Evolutionary conservation across 768 basidiomycete species (phyloP).

Genomic region (Termitomyces sp.): DNA sequence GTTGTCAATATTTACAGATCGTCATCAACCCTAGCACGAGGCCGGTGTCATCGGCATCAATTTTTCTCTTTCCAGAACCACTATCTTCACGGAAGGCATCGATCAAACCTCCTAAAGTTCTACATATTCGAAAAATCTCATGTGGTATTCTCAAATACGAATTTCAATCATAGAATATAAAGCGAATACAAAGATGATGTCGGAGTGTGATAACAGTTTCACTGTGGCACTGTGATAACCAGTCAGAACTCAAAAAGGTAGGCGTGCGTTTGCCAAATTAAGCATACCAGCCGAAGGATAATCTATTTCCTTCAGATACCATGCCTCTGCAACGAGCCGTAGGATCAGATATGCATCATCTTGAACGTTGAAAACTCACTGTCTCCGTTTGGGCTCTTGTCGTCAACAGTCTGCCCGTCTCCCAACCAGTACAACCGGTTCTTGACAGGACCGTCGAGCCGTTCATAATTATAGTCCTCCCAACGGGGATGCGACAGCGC

Average conservation of each 20-base stretch:
- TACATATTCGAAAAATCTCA: not conserved
- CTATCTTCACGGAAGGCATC: not conserved
- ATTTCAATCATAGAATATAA: too few relatives aligned
- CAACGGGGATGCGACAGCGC: conserved; percentile 52
- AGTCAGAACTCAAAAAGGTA: not conserved
- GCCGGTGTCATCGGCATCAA: not conserved
- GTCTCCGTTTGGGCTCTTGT: conserved; percentile 29
- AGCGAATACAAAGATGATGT: not conserved
- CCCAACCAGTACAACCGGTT: conserved; percentile 59
- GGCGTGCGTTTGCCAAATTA: not conserved
- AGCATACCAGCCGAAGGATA: conserved; percentile 38
- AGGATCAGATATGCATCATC: not conserved
- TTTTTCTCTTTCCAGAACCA: not conserved
- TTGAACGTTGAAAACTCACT: conserved; percentile 18
- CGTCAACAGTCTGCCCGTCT: conserved; percentile 51
- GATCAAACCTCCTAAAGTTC: not conserved
- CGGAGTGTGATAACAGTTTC: not conserved
- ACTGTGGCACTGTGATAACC: conserved; percentile 3
- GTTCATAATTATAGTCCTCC: conserved; percentile 59
- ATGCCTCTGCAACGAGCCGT: conserved; percentile 29
- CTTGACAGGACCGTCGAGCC: conserved; percentile 27
- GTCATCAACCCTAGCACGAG: conserved; percentile 1
- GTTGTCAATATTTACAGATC: not conserved
- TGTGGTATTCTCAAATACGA: not conserved
- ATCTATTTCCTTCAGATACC: conserved; percentile 44